Base-by-base conservation (phyloP, 108 stramenopile genomes). In the Bacterosira constricta region DNA sequence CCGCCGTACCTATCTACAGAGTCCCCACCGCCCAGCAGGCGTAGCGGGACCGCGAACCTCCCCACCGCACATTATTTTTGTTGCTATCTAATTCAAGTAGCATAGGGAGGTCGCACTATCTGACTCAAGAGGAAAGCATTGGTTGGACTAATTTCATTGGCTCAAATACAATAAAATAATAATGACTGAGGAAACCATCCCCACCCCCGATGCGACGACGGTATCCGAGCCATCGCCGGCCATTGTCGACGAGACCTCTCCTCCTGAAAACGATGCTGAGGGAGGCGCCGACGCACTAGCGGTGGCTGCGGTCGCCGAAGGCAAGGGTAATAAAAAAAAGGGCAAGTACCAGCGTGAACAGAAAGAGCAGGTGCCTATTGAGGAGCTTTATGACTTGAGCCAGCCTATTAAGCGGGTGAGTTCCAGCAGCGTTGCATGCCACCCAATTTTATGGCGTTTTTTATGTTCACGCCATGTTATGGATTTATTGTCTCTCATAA, bases 361-460 rank as follows among this genome's bases (percentile, higher is more conserved):
- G 38, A 78, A 87, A 21, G 76, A 75, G 44, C 63, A 72, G 50
- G 72, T 73, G 31, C 76, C 76, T 17, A 73, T 77, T 45, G 90
- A 94, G 67, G 89, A 94, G 83, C 77, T 94, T 4, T 94, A 83
- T 54, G 93, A 94, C 79, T 79, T 94, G 73, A 85, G 79, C 80
- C 69, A 94, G 75, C 93, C 93, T 9, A 91, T 94, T 74, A 89
- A 89, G 31, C 65, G 72, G 70, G 92, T 91, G 86, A 68, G 92
- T 82, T n/a, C n/a, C n/a, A n/a, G n/a, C n/a, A n/a, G n/a, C n/a
- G n/a, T n/a, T n/a, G n/a, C n/a, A n/a, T n/a, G n/a, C n/a, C n/a
- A n/a, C n/a, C n/a, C n/a, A n/a, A n/a, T n/a, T n/a, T n/a, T n/a
- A n/a, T n/a, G n/a, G n/a, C n/a, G n/a, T n/a, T n/a, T n/a, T n/a